Evolutionary conservation across 2,329 filamentous ascomycete genomes (phyloP).

Genomic region (Xylaria sp.): DNA sequence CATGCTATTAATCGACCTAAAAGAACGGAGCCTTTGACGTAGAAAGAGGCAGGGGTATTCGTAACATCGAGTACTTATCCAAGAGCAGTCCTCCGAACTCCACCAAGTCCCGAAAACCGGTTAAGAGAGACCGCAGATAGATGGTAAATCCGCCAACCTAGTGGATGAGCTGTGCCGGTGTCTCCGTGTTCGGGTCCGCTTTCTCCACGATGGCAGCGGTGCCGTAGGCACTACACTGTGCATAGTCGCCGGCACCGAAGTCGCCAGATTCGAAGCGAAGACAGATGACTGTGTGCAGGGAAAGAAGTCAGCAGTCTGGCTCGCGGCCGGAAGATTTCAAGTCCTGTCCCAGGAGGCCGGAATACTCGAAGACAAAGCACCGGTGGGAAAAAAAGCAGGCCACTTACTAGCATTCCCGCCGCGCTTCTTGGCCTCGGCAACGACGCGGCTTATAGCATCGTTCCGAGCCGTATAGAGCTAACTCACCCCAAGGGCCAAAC

Average conservation of each 20-base stretch:
- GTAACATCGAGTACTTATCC: too few relatives aligned
- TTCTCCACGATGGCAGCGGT: conserved; percentile 62
- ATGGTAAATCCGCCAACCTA: not conserved
- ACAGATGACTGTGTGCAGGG: conserved; percentile 49
- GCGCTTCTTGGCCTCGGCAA: conserved; percentile 58
- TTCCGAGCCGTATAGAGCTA: conserved; percentile 60
- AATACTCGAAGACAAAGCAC: not conserved
- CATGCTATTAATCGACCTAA: too few relatives aligned
- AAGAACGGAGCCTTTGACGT: too few relatives aligned
- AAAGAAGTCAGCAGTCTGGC: not conserved
- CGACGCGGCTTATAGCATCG: conserved; percentile 58
- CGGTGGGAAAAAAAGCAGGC: not conserved
- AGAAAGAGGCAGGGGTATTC: too few relatives aligned
- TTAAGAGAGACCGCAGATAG: not conserved
- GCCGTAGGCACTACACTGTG: conserved; percentile 63
- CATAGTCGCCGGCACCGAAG: conserved; percentile 56
- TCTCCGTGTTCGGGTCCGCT: conserved; percentile 42
- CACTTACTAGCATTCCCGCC: conserved; percentile 55
- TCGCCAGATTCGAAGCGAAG: conserved; percentile 61
- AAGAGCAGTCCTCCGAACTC: not conserved
- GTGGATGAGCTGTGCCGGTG: conserved; percentile 24
- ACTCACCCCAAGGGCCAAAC: not conserved
- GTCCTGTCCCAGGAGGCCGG: not conserved
- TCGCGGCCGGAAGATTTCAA: not conserved
- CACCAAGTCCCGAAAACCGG: too few relatives aligned